Evolutionary conservation across 331 rosid species (phyloP), one percentile per base, ranked within the genome.

Genomic region (Pyrus hybrid): DNA sequence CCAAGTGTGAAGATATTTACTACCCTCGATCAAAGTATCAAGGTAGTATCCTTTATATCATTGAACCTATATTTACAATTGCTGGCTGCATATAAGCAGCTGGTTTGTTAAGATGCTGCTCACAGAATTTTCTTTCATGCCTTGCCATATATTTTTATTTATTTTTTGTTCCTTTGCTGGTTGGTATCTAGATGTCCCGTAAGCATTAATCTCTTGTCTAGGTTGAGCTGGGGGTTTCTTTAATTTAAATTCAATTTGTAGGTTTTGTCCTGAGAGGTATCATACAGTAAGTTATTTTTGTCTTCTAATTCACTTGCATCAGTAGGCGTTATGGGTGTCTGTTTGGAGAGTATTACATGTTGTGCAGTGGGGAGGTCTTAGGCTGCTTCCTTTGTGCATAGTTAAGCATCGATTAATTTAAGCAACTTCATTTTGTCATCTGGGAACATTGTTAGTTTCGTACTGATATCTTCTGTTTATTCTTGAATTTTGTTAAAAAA

Each of bases 1-100:
- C 98, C 70, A 87, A 88, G 75, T 93, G 98, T 81, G 96, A 93
- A 84, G 98, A 93, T 83, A 85, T 86, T 64, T 93, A 93, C 88
- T 93, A 93, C 86, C 98, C 98, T 58, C 91, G 96, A 70, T 93
- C 98, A 64, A 93, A 91, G 88, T 91, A 89, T 83, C 98, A 93
- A 89, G 98, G 98, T 88, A 93, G 98, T 89, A 88, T 91, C 98
- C 97, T 91, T 86, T 68, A 66, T 70, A 47, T 74, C 69, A 32
- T 70, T 79, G 66, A 71, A 79, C 3, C 66, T 76, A 43, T 70
- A 18, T 63, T 74, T 68, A 49, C 32, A 35, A 41, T 60, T 72
- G 43, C 67, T 74, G 20, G 23, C 70, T 67, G 67, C 74, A 30
- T 69, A 56, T 69, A 56, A 66, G 70, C 70, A 78, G 57, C 49